A percentile compares a stretch with the other conserved stretches of the same genome.
phyloP scores from a whole-genome alignment of 345 rosid genomes.

The Ceriops zippeliana region DNA sequence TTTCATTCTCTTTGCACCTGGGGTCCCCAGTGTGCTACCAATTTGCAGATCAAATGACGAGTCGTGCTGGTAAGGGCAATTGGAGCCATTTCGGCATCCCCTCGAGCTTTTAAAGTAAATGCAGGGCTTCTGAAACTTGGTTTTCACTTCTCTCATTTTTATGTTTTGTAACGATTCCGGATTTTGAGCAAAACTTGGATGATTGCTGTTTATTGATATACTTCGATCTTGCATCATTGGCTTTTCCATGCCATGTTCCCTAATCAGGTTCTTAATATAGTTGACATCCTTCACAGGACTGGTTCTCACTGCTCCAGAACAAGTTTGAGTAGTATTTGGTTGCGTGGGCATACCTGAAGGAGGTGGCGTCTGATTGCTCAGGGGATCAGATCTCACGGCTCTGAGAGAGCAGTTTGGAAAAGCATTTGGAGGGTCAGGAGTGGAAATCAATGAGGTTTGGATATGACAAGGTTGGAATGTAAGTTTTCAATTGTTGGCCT shows the following conservation, averaged over 20 bases:
- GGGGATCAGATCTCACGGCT: not conserved
- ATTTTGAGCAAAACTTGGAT: constrained; percentile 14
- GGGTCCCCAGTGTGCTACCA: constrained; percentile 21
- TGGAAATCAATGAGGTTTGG: not conserved
- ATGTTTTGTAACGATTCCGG: constrained; percentile 15
- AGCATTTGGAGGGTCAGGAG: not conserved
- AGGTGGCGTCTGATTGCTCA: constrained; percentile 4
- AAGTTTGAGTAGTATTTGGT: constrained; percentile 9
- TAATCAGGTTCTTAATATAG: constrained; percentile 61
- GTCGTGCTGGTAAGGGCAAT: constrained; percentile 47
- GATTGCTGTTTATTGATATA: constrained; percentile 6
- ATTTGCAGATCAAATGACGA: constrained; percentile 21
- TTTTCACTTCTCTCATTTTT: constrained; percentile 21
- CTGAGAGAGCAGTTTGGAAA: not conserved
- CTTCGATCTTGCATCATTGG: constrained; percentile 20
- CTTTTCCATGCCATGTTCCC: constrained; percentile 54
- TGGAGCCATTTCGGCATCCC: constrained; percentile 52
- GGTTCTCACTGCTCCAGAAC: constrained; percentile 7
- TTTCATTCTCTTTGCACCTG: constrained; percentile 47
- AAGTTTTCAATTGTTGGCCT: constrained; percentile 14
- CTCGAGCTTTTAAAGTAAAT: constrained; percentile 33
- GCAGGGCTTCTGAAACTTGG: constrained; percentile 42
- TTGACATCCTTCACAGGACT: constrained; percentile 35
- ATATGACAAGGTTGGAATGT: constrained; percentile 6
- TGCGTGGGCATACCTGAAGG: constrained; percentile 16